Evolutionary conservation across 345 rosid genomes (phyloP).

Genomic region (Salix purpurea): DNA sequence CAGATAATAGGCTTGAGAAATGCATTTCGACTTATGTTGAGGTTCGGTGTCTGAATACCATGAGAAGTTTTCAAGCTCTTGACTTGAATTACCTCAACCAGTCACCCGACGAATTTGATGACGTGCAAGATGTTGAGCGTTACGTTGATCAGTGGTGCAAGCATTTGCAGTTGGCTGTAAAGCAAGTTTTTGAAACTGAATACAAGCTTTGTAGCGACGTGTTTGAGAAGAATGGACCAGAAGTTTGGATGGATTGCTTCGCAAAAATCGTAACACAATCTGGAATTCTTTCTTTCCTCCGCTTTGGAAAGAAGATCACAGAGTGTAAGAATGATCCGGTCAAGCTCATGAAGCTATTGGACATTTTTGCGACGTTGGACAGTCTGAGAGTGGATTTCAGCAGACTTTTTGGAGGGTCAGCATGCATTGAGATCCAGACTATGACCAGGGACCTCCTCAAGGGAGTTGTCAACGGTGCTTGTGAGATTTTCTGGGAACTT

Average conservation of each 20-base stretch:
- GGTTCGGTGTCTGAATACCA: constrained; percentile 36
- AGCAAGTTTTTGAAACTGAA: constrained; percentile 47
- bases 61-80: constrained; percentile 34
- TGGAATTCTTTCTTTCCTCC: constrained; percentile 41
- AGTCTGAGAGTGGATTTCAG: constrained; percentile 58
- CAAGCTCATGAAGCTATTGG: constrained; percentile 65
- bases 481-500: constrained; percentile 72
- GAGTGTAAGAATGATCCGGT: constrained; percentile 53
- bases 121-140: constrained; percentile 38
- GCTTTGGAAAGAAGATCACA: constrained; percentile 54
- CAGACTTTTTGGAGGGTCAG: constrained; percentile 49
- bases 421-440: constrained; percentile 49
- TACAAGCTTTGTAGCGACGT: constrained; percentile 43
- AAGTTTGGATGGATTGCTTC: constrained; percentile 40
- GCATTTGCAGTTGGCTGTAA: constrained; percentile 50
- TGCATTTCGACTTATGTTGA: constrained; percentile 37
- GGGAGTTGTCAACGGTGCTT: constrained; percentile 49
- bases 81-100: constrained; percentile 45
- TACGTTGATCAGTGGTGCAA: constrained; percentile 49
- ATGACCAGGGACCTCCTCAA: constrained; percentile 54
- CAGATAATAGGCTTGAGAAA: constrained; percentile 29
- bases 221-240: constrained; percentile 30
- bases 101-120: constrained; percentile 39
- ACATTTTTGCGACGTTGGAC: constrained; percentile 53
- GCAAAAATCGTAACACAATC: constrained; percentile 49